Conservation (phyloP, 1,284 basidiomycete species). For the Leccinum solheimii region DNA sequence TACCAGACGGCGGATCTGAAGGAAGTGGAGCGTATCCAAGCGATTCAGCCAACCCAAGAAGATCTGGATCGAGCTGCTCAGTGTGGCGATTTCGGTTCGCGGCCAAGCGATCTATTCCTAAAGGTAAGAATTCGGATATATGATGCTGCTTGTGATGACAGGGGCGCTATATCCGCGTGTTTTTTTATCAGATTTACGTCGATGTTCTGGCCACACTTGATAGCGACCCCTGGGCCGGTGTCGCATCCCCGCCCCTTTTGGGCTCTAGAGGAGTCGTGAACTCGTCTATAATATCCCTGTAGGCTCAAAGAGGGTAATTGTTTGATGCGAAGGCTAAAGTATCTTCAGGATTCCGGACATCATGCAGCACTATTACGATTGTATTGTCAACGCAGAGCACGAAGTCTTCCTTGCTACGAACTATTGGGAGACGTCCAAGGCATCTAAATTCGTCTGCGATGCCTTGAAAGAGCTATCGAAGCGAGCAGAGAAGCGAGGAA, state of each 20-base stretch:
- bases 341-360: constrained; percentile 57
- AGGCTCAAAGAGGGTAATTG: constrained; percentile 7
- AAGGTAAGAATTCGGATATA: constrained; percentile 33
- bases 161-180: neutral
- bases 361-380: constrained; percentile 56
- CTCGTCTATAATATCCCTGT: constrained; percentile 48
- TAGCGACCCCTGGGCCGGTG: constrained; percentile 49
- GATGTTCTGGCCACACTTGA: constrained; percentile 54
- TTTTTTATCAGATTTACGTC: constrained; percentile 48
- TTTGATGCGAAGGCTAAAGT: constrained; percentile 5
- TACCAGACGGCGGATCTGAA: constrained; percentile 13
- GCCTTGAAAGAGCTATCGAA: constrained; percentile 57
- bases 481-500: constrained; percentile 44
- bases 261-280: constrained; percentile 60
- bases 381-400: constrained; percentile 56
- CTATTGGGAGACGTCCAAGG: constrained; percentile 54
- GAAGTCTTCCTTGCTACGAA: constrained; percentile 66
- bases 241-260: constrained; percentile 57
- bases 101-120: constrained; percentile 51
- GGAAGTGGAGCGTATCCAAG: constrained; percentile 23
- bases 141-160: neutral
- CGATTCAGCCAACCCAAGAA: constrained; percentile 33
- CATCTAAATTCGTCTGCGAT: constrained; percentile 51
- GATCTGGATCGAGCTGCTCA: constrained; percentile 42
- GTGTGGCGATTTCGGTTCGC: constrained; percentile 44